Base-by-base conservation (phyloP, 306 rosid genomes). In the Vicia villosa region DNA sequence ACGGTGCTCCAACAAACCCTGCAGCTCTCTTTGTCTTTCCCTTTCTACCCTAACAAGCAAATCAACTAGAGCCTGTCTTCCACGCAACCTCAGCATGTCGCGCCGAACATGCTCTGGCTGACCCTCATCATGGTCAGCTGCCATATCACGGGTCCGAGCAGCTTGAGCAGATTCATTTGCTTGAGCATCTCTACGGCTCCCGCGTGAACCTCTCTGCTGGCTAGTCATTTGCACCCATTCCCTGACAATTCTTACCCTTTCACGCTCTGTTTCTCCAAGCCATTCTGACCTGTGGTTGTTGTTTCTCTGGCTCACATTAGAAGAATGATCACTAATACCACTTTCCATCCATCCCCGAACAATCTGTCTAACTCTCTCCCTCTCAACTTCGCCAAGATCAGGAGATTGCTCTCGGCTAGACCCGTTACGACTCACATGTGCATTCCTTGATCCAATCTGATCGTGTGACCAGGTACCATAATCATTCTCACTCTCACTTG, bases 241-340 rank as follows among this genome's bases (percentile, higher is more conserved):
- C 83, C 99, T 87, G 50, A 87, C 97, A 75, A 86, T 87, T 83
- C 99, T 91, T 70, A 95, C 99, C 85, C 99, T 87, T 78, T 89
- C 99, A 32, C 99, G 96, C 83, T 95, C 99, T n/a, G 97, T 89
- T 87, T 95, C 99, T 59, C 99, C 99, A 72, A 95, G 99, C 99
- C 99, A 95, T 68, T 95, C 99, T 55, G 91, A 89, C 70, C 99
- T 80, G 56, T 70, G 91, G 71, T 79, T 85, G 74, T 76, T 84
- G 82, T 71, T 87, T 83, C 95, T 86, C 73, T 82, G 95, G 74
- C 81, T 79, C 68, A 88, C 88, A 79, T 82, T 87, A 37, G 96
- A 78, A 36, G 97, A 78, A 82, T 56, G 96, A 70, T 95, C 96
- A 77, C 84, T 81, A 47, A 95, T 84, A 50, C 97, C 99, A 79